phyloP scores from a whole-genome alignment of 768 basidiomycete species.

The Tricholoma flavovirens region DNA sequence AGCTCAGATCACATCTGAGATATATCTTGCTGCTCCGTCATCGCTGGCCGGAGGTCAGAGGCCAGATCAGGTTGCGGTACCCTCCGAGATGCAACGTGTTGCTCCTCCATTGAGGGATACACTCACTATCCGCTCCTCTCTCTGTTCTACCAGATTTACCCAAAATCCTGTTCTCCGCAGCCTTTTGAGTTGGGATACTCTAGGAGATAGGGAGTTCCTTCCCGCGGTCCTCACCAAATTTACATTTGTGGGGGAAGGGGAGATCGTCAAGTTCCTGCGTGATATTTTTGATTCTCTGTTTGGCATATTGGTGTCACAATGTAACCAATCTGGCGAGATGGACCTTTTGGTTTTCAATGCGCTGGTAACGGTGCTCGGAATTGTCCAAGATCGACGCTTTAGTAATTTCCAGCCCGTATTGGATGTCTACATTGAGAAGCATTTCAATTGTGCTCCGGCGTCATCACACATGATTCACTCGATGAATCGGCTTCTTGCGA shows the following conservation, averaged over 20 bases:
- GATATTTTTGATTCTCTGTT: conserved; percentile 93
- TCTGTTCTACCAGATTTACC: conserved; percentile 90
- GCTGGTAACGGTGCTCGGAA: conserved; percentile 85
- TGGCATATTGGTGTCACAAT: conserved; percentile 71
- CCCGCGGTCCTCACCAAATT: conserved; percentile 75
- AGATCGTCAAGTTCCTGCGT: conserved; percentile 88
- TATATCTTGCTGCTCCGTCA: conserved; percentile 70
- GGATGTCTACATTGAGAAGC: conserved; percentile 87
- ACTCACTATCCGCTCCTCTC: conserved; percentile 76
- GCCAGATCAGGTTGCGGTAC: conserved; percentile 51
- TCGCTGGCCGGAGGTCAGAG: conserved; percentile 51
- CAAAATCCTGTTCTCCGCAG: conserved; percentile 83
- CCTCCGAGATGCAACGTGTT: conserved; percentile 55
- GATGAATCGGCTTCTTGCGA: conserved; percentile 75
- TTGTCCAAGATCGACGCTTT: conserved; percentile 91
- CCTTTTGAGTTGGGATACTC: conserved; percentile 75
- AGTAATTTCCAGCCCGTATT: conserved; percentile 92
- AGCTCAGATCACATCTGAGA: conserved; percentile 50
- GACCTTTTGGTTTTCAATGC: conserved; percentile 87
- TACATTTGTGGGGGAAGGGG: conserved; percentile 89
- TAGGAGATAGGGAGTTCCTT: conserved; percentile 59
- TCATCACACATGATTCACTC: conserved; percentile 82
- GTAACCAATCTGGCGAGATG: conserved; percentile 72
- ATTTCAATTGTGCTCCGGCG: conserved; percentile 78
- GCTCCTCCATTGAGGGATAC: conserved; percentile 73